A percentile compares a stretch with the other conserved stretches of the same genome.
Evolutionary conservation across 2,329 filamentous ascomycete genomes (phyloP).

Genomic region (Beauveria pseudobassiana): DNA sequence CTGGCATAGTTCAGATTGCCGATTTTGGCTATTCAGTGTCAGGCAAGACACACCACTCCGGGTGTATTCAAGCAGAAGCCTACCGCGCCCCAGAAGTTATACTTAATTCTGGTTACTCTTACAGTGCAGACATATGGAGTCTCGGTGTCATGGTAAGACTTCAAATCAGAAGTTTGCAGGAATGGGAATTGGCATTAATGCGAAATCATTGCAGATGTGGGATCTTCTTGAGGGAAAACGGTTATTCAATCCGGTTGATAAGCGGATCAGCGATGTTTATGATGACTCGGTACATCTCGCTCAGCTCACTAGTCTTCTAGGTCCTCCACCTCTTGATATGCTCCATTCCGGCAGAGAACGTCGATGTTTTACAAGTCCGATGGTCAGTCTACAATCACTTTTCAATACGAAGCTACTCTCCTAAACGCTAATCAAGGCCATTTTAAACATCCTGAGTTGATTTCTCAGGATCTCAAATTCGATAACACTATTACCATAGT

Average conservation of each 20-base stretch:
- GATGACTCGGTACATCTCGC: neutral
- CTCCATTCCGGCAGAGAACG: neutral
- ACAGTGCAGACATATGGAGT: conserved; percentile 18
- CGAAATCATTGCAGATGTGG: neutral
- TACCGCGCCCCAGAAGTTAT: conserved; percentile 19
- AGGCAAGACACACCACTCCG: neutral
- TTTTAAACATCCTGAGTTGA: neutral
- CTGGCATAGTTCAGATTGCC: conserved; percentile 15
- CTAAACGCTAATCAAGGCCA: neutral
- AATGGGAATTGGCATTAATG: neutral
- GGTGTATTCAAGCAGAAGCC: conserved; percentile 14
- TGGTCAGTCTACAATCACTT: neutral
- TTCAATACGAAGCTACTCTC: neutral
- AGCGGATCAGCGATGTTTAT: neutral
- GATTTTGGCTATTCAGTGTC: conserved; percentile 16
- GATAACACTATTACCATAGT: neutral
- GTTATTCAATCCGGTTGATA: neutral
- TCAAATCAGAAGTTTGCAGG: neutral
- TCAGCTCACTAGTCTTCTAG: neutral
- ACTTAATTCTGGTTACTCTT: conserved; percentile 16
- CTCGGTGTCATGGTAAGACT: conserved; percentile 17
- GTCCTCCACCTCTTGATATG: neutral
- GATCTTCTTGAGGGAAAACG: neutral
- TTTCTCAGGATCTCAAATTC: neutral
- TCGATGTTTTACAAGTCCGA: neutral